Evolutionary conservation across 768 basidiomycete species (phyloP).

Genomic region (Tylopilus balloui): DNA sequence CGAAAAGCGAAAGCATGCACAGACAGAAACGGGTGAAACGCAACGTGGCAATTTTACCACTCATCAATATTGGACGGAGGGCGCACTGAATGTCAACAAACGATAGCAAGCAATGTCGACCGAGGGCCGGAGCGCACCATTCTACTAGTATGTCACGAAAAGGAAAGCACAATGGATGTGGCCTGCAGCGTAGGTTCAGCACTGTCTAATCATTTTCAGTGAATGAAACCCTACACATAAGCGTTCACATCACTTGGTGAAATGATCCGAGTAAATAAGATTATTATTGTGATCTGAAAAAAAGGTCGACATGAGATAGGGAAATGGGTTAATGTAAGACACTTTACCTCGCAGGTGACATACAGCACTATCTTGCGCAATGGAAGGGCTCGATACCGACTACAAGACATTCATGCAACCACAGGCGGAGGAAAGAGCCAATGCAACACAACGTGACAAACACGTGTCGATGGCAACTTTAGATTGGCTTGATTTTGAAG

Average conservation of each 20-base stretch:
- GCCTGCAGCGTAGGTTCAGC: constrained; percentile 1
- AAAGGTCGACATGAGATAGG: background rate
- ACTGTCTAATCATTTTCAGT: background rate
- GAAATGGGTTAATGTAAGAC: background rate
- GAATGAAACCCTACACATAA: constrained; percentile 3
- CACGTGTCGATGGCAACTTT: constrained; percentile 21
- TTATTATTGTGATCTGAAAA: constrained; percentile 12
- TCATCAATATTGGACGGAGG: too few species aligned
- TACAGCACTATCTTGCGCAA: constrained; percentile 28
- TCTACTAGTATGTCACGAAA: background rate
- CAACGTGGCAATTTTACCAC: too few species aligned
- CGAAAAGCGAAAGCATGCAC: too few species aligned
- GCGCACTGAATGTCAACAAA: background rate
- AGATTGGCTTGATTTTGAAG: constrained; percentile 99
- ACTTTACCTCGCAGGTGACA: constrained; percentile 17
- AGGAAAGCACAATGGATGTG: background rate
- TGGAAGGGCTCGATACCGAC: constrained; percentile 3
- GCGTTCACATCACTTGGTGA: background rate
- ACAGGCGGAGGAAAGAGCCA: background rate
- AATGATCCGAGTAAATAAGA: constrained; percentile 4
- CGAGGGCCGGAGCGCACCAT: background rate
- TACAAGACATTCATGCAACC: constrained; percentile 8
- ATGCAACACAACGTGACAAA: constrained; percentile 1
- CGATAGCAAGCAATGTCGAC: background rate
- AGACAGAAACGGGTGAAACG: too few species aligned